Evolutionary conservation across 2,329 filamentous ascomycete species (phyloP).

Genomic region (Colletotrichum sp.): DNA sequence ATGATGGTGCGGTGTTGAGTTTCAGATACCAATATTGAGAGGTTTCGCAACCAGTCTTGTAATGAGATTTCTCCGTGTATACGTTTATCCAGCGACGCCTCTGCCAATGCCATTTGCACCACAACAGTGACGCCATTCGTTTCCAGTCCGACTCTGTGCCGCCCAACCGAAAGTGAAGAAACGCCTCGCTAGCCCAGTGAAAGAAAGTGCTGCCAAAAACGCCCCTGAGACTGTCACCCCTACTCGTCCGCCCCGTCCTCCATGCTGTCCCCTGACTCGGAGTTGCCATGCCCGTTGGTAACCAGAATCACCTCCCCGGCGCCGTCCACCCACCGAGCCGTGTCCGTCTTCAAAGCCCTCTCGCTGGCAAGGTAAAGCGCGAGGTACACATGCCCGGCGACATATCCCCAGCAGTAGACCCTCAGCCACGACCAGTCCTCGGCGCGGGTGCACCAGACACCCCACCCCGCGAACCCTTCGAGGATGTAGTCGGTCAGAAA

Average conservation of each 20-base stretch:
- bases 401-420: conserved; percentile 80
- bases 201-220: neutral
- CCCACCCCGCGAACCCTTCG: conserved; percentile 69
- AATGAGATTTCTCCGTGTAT: neutral
- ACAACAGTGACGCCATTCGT: neutral
- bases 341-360: conserved; percentile 61
- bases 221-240: neutral
- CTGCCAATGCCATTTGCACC: neutral
- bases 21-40: neutral
- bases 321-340: conserved; percentile 70
- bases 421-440: conserved; percentile 54
- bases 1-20: neutral
- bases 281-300: conserved; percentile 16
- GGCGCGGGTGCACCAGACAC: conserved; percentile 62
- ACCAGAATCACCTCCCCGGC: conserved; percentile 57
- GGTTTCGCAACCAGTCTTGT: neutral
- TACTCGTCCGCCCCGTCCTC: neutral
- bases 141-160: neutral
- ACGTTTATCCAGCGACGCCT: neutral
- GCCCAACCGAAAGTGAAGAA: neutral
- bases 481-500: conserved; percentile 65
- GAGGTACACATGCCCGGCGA: conserved; percentile 75
- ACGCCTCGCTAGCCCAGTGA: neutral
- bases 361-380: conserved; percentile 76
- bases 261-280: conserved; percentile 15